Conservation (phyloP, 768 basidiomycete genomes). For the Russula emetica region DNA sequence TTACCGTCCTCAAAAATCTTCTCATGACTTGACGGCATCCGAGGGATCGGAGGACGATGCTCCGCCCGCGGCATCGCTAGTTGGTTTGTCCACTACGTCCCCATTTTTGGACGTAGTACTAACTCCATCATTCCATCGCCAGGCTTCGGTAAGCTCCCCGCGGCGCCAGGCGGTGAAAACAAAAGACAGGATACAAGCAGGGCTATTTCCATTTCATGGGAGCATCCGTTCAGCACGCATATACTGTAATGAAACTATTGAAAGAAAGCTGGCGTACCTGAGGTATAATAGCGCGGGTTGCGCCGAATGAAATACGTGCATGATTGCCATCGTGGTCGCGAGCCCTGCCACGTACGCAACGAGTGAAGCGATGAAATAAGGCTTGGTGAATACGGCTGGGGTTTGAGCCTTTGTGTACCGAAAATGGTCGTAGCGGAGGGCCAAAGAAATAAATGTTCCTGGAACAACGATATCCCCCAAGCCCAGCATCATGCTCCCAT, state of each 20-base stretch:
- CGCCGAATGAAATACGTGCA: constrained; percentile 71
- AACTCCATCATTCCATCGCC: constrained; percentile 64
- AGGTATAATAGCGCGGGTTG: constrained; percentile 94
- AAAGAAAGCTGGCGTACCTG: constrained; percentile 46
- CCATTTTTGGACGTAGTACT: constrained; percentile 30
- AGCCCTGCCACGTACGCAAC: constrained; percentile 73
- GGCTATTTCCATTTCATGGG: constrained; percentile 40
- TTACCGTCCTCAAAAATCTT: constrained; percentile 6
- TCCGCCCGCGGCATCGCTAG: constrained; percentile 13
- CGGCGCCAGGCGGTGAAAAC: constrained; percentile 50
- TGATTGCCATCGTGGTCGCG: constrained; percentile 70
- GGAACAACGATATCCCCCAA: constrained; percentile 80
- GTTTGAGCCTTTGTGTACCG: constrained; percentile 34
- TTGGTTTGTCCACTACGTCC: constrained; percentile 17
- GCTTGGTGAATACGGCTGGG: constrained; percentile 47
- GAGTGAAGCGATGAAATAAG: constrained; percentile 72
- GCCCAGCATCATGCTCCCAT: constrained; percentile 85
- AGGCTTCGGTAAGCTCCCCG: constrained; percentile 68
- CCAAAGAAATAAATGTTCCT: constrained; percentile 72
- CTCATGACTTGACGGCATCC: constrained; percentile 9
- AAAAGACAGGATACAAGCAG: constrained; percentile 73
- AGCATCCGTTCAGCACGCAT: not conserved
- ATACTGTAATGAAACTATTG: too few relatives aligned
- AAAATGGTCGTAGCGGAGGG: constrained; percentile 77
- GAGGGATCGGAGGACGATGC: constrained; percentile 10